Base-by-base conservation (phyloP, 2,329 filamentous ascomycete species). In the Malbranchea zuffiana region DNA sequence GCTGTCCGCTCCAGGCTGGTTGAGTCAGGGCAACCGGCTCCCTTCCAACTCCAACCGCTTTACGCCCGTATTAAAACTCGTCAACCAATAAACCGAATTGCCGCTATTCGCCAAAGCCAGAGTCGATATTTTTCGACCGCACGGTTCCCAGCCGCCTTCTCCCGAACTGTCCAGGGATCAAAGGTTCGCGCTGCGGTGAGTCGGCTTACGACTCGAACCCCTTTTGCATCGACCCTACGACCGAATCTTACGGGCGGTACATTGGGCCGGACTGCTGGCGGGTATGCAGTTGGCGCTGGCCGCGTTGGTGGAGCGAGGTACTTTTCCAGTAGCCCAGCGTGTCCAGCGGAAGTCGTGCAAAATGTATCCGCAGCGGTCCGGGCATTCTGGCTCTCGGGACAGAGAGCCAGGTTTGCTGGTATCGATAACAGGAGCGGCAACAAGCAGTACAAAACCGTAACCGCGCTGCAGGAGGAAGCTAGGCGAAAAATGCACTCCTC, bases 331-430 rank as follows among this genome's bases (percentile, higher is more conserved):
- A 75, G 78, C 1, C 85, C 88, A 1, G 80, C 83, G 6, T 75
- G 80, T 5, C 86, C 85, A 25, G 85, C 87, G 1, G 84, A 96
- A 57, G 85, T 96, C 31, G 75, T 96, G 35, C 82, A 90, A 59
- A 94, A 94, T 60, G 88, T 95, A n/a, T 93, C 85, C 8, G 79
- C 86, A 49, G 90, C 86, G 4, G 79, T 96, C 52, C 78, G 90
- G 37, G 87, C 86, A 8, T 95, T 98, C 62, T 80, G 84, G 63
- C 70, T 94, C n/a, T 86, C 82, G 0, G 90, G 90, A 0, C 78
- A 93, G 52, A 90, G 87, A 57, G 79, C 82, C 6, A 81, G 82
- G 40, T 95, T 87, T 50, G 82, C 94, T 55, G 88, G 88, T 8
- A 58, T 80, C 28, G 77, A 79, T 37, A 61, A 74, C 11, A 54